phyloP scores from a whole-genome alignment of 169 alveolate genomes.

The Plasmodium gonderi region DNA sequence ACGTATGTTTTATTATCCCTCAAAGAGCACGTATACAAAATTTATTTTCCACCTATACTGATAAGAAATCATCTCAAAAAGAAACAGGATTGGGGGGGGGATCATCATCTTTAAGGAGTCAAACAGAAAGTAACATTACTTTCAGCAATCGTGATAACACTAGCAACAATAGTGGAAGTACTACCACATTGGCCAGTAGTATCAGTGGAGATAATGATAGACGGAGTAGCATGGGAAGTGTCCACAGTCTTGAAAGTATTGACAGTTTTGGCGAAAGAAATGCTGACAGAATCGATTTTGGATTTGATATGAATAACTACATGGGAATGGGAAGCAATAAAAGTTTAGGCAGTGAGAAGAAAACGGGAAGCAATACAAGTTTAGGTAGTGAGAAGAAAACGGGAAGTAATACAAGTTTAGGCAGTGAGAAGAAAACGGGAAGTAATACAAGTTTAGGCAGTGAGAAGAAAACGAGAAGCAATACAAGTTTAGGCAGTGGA shows the following conservation, averaged over 20 bases:
- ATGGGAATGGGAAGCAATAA: neutral
- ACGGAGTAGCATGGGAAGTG: neutral
- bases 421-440: too few relatives aligned
- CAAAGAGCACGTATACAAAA: neutral
- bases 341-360: too few relatives aligned
- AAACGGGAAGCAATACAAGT: too few relatives aligned
- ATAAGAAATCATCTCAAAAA: neutral
- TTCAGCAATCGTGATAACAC: neutral
- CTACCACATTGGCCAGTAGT: neutral
- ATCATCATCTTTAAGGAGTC: neutral
- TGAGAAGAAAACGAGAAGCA: too few relatives aligned
- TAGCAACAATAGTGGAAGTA: neutral
- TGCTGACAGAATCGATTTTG: neutral
- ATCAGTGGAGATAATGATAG: neutral
- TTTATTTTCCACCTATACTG: neutral
- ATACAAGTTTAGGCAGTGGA: too few relatives aligned
- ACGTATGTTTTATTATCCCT: conserved; percentile 38
- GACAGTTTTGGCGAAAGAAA: neutral
- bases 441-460: too few relatives aligned
- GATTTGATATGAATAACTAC: neutral
- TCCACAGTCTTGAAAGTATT: neutral
- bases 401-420: too few relatives aligned
- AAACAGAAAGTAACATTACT: neutral
- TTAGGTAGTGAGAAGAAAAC: too few relatives aligned
- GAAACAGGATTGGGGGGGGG: neutral